phyloP scores from a whole-genome alignment of 805 yeast genomes.

The Barnettozyma siamensis region DNA sequence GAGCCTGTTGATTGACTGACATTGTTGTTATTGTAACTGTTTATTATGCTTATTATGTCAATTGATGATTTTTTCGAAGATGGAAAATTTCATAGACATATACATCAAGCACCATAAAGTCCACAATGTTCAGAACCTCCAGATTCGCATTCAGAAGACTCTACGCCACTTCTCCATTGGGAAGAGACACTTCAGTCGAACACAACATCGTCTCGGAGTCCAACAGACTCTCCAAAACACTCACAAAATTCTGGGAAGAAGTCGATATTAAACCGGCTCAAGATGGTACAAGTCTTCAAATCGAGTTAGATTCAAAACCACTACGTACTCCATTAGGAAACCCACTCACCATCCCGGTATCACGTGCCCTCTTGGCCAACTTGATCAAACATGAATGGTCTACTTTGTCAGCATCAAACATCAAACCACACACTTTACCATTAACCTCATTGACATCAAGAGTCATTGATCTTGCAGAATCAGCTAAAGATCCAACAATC shows the following conservation, averaged over 20 bases:
- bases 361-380: constrained; percentile 59
- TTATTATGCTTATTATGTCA: background rate
- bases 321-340: constrained; percentile 82
- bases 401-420: constrained; percentile 54
- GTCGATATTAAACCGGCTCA: constrained; percentile 39
- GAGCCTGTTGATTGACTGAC: constrained; percentile 42
- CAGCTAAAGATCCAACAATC: constrained; percentile 37
- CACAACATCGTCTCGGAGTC: constrained; percentile 54
- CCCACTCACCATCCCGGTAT: constrained; percentile 54
- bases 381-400: constrained; percentile 87
- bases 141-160: constrained; percentile 8
- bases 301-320: constrained; percentile 70
- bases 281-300: constrained; percentile 33
- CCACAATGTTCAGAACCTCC: constrained; percentile 6
- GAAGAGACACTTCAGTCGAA: constrained; percentile 38
- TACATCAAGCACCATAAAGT: too few relatives aligned
- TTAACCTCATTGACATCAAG: constrained; percentile 83
- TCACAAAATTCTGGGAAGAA: constrained; percentile 76
- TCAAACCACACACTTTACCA: constrained; percentile 78
- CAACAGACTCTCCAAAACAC: constrained; percentile 62
- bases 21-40: constrained; percentile 21
- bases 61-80: background rate
- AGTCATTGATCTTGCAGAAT: constrained; percentile 65
- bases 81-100: too few relatives aligned
- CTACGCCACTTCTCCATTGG: constrained; percentile 10